phyloP scores from a whole-genome alignment of 768 basidiomycete genomes.

The Podaxis pistillaris region DNA sequence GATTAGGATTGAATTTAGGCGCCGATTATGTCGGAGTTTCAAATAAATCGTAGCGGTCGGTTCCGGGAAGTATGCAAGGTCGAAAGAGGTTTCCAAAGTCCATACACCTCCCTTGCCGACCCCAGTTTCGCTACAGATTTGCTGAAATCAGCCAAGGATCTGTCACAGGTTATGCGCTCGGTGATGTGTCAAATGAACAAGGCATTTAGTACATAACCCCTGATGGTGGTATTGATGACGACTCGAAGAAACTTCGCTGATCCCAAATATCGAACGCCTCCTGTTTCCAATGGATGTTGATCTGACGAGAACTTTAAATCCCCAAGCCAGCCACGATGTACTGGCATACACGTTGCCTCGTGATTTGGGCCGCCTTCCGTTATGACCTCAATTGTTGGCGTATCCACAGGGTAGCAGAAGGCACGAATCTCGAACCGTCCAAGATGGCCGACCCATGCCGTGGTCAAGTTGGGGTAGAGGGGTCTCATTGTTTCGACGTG shows the following conservation, averaged over 20 bases:
- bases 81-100: too few species aligned
- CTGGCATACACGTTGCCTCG: not conserved
- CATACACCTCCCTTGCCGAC: too few species aligned
- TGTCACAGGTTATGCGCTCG: not conserved
- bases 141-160: not conserved
- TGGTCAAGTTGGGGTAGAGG: too few species aligned
- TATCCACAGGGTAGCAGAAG: not conserved
- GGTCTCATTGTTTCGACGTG: too few species aligned
- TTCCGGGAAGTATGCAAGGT: not conserved
- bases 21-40: conserved; percentile 27
- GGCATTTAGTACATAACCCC: not conserved
- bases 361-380: not conserved
- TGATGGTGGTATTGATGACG: not conserved
- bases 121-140: too few species aligned
- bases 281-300: not conserved
- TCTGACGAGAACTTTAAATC: not conserved
- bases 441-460: too few species aligned
- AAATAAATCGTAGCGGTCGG: not conserved
- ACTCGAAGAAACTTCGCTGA: not conserved
- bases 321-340: not conserved
- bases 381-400: not conserved
- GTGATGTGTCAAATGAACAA: not conserved
- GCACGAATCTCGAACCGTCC: not conserved
- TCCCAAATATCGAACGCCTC: not conserved
- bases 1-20: conserved; percentile 13